Evolutionary conservation across 257 asterid genomes (phyloP).

Genomic region (Verbena officinalis): DNA sequence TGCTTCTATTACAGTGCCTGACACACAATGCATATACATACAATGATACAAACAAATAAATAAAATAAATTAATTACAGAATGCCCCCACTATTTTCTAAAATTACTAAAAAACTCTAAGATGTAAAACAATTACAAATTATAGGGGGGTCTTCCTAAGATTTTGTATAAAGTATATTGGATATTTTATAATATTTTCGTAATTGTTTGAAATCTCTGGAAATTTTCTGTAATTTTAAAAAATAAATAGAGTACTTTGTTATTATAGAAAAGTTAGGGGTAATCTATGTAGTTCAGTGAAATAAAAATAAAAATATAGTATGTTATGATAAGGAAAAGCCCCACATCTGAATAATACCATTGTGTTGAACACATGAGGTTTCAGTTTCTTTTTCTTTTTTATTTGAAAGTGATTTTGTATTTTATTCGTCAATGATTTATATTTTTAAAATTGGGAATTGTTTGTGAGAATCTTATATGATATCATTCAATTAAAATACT

Average conservation of each 20-base stretch:
- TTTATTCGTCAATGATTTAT: neutral
- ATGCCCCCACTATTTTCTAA: no score
- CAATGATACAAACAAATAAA: neutral
- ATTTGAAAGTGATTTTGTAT: neutral
- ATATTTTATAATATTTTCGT: no score
- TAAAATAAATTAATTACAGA: no score
- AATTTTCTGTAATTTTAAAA: no score
- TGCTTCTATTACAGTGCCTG: slow-evolving; percentile 19
- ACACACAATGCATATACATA: slow-evolving; percentile 29
- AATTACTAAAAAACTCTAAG: no score
- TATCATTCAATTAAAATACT: slow-evolving; percentile 6
- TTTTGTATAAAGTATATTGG: no score
- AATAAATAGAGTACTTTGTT: no score
- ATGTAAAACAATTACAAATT: no score
- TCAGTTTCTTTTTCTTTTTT: neutral
- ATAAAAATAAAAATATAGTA: neutral
- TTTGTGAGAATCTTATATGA: neutral
- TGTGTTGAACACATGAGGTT: slow-evolving; percentile 6
- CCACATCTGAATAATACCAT: slow-evolving; percentile 26
- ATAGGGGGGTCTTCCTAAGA: no score
- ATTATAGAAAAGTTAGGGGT: no score
- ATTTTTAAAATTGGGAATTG: neutral
- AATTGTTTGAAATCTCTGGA: no score
- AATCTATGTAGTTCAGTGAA: neutral
- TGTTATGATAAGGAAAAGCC: neutral